Conservation (phyloP, 1,284 basidiomycete species). For the Singerocomus rubriflavus region DNA sequence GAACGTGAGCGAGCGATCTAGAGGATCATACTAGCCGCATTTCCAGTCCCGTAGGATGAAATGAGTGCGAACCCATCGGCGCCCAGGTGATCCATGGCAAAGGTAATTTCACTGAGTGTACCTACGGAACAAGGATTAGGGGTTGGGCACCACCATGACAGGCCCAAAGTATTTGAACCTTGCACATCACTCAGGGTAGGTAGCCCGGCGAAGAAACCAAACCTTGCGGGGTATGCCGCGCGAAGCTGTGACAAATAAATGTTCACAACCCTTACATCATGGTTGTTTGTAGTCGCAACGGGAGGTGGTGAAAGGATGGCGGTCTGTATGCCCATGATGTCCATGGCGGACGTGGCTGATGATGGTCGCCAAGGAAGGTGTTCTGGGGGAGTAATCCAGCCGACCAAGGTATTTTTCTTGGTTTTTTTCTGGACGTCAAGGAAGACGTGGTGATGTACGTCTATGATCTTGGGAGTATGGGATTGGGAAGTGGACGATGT, state of each 20-base stretch:
- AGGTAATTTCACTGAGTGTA: slow-evolving; percentile 52
- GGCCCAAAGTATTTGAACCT: slow-evolving; percentile 38
- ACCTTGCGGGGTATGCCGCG: slow-evolving; percentile 46
- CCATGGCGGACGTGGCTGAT: slow-evolving; percentile 57
- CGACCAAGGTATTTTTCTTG: slow-evolving; percentile 43
- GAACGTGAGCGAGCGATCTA: background rate
- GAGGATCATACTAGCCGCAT: slow-evolving; percentile 39
- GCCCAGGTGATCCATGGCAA: slow-evolving; percentile 53
- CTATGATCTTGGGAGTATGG: slow-evolving; percentile 42
- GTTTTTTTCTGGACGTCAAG: slow-evolving; percentile 46
- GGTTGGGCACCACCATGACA: slow-evolving; percentile 1
- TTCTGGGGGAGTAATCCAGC: slow-evolving; percentile 58
- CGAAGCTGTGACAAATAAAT: slow-evolving; percentile 45
- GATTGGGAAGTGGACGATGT: background rate
- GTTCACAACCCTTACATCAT: slow-evolving; percentile 47
- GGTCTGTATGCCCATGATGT: slow-evolving; percentile 49
- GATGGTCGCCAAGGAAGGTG: slow-evolving; percentile 65
- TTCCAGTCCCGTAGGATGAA: slow-evolving; percentile 57
- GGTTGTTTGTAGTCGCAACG: slow-evolving; percentile 44
- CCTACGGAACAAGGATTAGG: slow-evolving; percentile 35
- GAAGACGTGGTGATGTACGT: slow-evolving; percentile 74
- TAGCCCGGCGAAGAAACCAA: slow-evolving; percentile 64
- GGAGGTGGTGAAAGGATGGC: slow-evolving; percentile 67
- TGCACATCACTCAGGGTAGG: slow-evolving; percentile 58
- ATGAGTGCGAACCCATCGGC: slow-evolving; percentile 62